These are phyloP conservation scores for Fonsecaea pugnacius DNA, from an alignment of 2,329 filamentous ascomycete species.

Conservation along the genomic window DNA sequence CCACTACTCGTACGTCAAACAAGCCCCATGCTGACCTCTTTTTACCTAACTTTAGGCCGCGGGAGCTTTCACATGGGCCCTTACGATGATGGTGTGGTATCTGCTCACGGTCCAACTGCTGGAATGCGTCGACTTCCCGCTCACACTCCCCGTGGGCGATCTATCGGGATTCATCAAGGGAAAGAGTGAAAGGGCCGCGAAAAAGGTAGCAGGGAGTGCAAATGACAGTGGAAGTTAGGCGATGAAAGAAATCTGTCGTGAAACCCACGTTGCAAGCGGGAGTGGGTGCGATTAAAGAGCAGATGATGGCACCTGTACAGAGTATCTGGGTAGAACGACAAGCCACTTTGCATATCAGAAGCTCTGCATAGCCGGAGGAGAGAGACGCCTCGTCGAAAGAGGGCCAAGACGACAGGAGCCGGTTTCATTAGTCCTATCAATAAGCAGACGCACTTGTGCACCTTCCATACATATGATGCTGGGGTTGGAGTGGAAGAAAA, in stretches of 20 bases:
- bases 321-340: too few relatives aligned
- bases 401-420: too few relatives aligned
- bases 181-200: slow-evolving; percentile 18
- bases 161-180: slow-evolving; percentile 53
- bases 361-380: too few relatives aligned
- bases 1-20: not conserved
- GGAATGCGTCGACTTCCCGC: slow-evolving; percentile 61
- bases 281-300: not conserved
- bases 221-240: slow-evolving; percentile 1
- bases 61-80: slow-evolving; percentile 57
- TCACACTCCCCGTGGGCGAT: slow-evolving; percentile 61
- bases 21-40: not conserved
- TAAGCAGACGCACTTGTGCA: too few relatives aligned
- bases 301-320: too few relatives aligned
- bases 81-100: slow-evolving; percentile 59
- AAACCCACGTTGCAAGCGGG: not conserved
- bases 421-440: too few relatives aligned
- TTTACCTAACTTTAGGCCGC: slow-evolving; percentile 39
- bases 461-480: too few relatives aligned
- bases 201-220: slow-evolving; percentile 5
- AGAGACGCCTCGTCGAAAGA: too few relatives aligned
- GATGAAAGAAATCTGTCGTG: not conserved
- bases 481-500: too few relatives aligned
- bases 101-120: slow-evolving; percentile 60
- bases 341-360: too few relatives aligned